Conservation (phyloP, 106 monocot genomes). For the Acorus gramineus region DNA sequence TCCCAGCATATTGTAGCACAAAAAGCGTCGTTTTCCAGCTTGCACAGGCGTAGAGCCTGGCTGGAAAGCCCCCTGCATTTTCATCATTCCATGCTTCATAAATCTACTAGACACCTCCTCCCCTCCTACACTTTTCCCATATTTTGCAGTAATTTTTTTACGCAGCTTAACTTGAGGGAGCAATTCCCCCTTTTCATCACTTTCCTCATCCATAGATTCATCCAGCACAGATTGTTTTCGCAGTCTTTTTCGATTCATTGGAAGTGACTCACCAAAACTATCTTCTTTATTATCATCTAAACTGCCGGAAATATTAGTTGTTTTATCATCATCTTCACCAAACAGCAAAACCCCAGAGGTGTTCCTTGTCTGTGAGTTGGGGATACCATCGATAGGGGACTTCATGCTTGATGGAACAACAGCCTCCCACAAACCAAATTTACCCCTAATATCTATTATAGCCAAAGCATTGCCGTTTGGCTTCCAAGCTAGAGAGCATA, state of each 20-base stretch:
- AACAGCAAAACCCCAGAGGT: conserved; percentile 39
- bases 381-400: conserved; percentile 69
- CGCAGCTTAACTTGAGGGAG: conserved; percentile 56
- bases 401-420: conserved; percentile 76
- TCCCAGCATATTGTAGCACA: conserved; percentile 84
- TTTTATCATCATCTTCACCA: conserved; percentile 45
- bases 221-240: conserved; percentile 27
- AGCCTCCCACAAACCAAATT: conserved; percentile 78
- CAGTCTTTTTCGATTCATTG: conserved; percentile 46
- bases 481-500: conserved; percentile 80
- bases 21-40: conserved; percentile 63
- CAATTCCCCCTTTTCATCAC: conserved; percentile 55
- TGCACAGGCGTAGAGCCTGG: conserved; percentile 78
- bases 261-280: conserved; percentile 36
- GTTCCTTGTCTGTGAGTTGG: conserved; percentile 20
- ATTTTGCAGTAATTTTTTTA: conserved; percentile 30
- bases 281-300: conserved; percentile 57
- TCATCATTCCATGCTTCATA: conserved; percentile 13
- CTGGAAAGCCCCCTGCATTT: conserved; percentile 80
- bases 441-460: conserved; percentile 73
- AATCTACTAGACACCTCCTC: conserved; percentile 25
- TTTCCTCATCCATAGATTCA: conserved; percentile 47
- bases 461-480: conserved; percentile 75
- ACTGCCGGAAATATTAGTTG: conserved; percentile 36
- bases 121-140: conserved; percentile 12